Evolutionary conservation across 169 alveolate genomes (phyloP).

Genomic region (Plasmodium vinckei): DNA sequence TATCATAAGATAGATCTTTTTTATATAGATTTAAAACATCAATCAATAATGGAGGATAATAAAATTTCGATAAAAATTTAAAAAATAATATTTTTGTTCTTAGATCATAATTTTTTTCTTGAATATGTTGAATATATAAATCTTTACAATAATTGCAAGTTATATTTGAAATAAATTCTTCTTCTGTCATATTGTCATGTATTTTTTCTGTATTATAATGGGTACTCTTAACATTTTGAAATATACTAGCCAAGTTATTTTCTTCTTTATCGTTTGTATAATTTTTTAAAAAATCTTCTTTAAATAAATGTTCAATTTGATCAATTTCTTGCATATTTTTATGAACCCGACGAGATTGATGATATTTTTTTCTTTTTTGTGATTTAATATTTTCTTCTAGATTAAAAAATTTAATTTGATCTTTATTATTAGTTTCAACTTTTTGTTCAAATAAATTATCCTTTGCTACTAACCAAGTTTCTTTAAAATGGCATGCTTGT

Average conservation of each 20-base stretch:
- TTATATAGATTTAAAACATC: slow-evolving; percentile 36
- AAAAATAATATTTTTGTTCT: slow-evolving; percentile 25
- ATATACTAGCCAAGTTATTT: not conserved
- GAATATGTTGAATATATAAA: slow-evolving; percentile 16
- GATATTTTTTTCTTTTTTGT: slow-evolving; percentile 26
- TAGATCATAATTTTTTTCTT: slow-evolving; percentile 10
- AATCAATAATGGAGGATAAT: slow-evolving; percentile 42
- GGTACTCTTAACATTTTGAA: not conserved
- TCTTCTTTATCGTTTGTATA: not conserved
- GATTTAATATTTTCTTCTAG: slow-evolving; percentile 14
- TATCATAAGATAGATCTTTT: slow-evolving; percentile 50
- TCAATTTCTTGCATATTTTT: slow-evolving; percentile 51
- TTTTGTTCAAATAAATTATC: slow-evolving; percentile 9
- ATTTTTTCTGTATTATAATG: not conserved
- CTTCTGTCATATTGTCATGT: not conserved
- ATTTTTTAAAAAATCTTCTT: not conserved
- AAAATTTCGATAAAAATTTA: slow-evolving; percentile 34
- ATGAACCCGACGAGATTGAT: slow-evolving; percentile 8
- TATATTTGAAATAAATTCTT: slow-evolving; percentile 17
- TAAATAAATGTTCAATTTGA: slow-evolving; percentile 28
- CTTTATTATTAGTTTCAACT: not conserved
- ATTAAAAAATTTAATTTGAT: not conserved
- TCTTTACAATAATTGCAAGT: slow-evolving; percentile 30
- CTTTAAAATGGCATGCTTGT: slow-evolving; percentile 40
- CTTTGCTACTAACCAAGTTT: slow-evolving; percentile 46